Evolutionary conservation across 768 basidiomycete species (phyloP).

Genomic region (Rhizopogon rudus): DNA sequence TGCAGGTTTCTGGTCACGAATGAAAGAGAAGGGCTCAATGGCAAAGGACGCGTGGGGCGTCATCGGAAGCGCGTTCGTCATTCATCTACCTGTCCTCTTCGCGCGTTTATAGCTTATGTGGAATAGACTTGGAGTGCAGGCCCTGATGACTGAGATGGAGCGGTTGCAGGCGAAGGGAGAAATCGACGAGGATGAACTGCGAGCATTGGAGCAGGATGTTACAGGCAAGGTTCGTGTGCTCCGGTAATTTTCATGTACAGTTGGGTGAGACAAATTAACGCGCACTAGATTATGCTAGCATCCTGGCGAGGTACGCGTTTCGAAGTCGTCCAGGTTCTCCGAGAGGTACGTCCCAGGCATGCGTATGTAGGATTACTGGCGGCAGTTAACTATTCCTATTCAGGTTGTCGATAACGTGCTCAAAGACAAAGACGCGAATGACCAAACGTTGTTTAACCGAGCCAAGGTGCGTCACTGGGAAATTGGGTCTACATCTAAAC

Average conservation of each 20-base stretch:
- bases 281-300: slow-evolving; percentile 77
- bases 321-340: slow-evolving; percentile 88
- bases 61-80: slow-evolving; percentile 86
- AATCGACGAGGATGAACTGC: slow-evolving; percentile 76
- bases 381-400: slow-evolving; percentile 3
- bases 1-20: slow-evolving; percentile 85
- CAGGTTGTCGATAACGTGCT: slow-evolving; percentile 82
- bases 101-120: slow-evolving; percentile 24
- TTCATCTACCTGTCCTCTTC: slow-evolving; percentile 3
- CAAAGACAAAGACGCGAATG: slow-evolving; percentile 70
- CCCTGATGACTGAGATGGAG: slow-evolving; percentile 72
- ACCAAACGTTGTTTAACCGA: slow-evolving; percentile 67
- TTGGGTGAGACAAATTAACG: neutral
- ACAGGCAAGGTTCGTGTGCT: slow-evolving; percentile 69
- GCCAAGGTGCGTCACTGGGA: slow-evolving; percentile 60
- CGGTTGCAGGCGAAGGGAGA: slow-evolving; percentile 87
- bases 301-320: slow-evolving; percentile 97
- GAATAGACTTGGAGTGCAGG: slow-evolving; percentile 21
- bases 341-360: slow-evolving; percentile 42
- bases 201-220: slow-evolving; percentile 86
- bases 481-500: neutral
- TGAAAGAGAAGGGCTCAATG: slow-evolving; percentile 91
- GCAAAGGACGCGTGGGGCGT: slow-evolving; percentile 98
- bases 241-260: neutral
- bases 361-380: slow-evolving; percentile 3